These are phyloP conservation scores for Stentor coeruleus DNA, from an alignment of 73 alveolate species.

Conservation along the genomic window DNA sequence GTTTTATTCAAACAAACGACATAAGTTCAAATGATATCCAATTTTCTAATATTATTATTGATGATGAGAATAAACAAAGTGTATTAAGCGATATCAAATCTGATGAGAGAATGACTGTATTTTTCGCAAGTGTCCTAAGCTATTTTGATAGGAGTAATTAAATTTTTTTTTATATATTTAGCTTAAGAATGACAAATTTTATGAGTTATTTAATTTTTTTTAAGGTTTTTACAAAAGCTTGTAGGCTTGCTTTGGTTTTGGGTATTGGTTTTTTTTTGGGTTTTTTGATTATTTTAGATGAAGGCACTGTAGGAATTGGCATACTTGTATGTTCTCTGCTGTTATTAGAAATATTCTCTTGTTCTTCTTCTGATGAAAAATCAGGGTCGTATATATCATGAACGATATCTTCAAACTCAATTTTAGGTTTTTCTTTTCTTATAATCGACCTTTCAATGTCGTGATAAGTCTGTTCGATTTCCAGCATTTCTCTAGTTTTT, in stretches of 20 bases:
- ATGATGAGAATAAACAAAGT: too few relatives aligned
- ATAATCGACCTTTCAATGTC: constrained; percentile 15
- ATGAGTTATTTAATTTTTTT: constrained; percentile 4
- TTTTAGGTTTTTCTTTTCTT: constrained; percentile 14
- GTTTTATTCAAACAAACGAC: too few relatives aligned
- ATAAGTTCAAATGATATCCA: too few relatives aligned
- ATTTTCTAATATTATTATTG: too few relatives aligned
- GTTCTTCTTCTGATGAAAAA: constrained; percentile 17
- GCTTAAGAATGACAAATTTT: too few relatives aligned
- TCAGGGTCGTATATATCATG: constrained; percentile 22
- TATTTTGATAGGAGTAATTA: too few relatives aligned
- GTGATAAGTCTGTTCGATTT: not conserved
- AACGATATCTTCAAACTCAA: not conserved
- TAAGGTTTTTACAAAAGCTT: constrained; percentile 6
- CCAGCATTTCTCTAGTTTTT: not conserved
- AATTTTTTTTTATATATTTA: too few relatives aligned
- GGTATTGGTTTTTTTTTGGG: constrained; percentile 12
- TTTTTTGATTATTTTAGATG: not conserved
- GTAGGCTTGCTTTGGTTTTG: constrained; percentile 3
- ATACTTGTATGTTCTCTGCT: not conserved
- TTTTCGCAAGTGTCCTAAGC: too few relatives aligned
- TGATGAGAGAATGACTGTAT: too few relatives aligned
- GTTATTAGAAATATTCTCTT: not conserved
- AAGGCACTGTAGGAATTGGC: not conserved
- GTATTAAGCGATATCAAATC: too few relatives aligned